Evolutionary conservation across 768 basidiomycete genomes (phyloP).

Genomic region (Leucosporidium yakuticum): DNA sequence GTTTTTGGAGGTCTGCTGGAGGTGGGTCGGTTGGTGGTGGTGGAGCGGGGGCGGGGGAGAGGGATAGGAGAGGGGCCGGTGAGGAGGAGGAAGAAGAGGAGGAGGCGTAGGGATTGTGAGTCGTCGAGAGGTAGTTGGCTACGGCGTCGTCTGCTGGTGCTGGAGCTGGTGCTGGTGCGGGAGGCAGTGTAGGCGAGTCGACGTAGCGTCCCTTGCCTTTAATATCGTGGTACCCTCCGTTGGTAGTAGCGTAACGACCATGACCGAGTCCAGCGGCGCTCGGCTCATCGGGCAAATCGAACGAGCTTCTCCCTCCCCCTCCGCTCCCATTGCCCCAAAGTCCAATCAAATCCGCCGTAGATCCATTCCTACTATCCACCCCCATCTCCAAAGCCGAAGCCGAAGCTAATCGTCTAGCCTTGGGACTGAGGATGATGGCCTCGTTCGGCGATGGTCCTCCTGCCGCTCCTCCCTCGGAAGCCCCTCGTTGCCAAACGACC

Average conservation of each 20-base stretch:
- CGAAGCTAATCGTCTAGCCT: background rate
- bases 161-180: too few species aligned
- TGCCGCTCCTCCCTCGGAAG: background rate
- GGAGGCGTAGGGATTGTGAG: constrained; percentile 11
- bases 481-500: constrained; percentile 16
- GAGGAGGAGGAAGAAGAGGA: background rate
- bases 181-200: too few species aligned
- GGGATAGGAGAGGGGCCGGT: background rate
- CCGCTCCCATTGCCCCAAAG: background rate
- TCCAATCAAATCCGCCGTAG: background rate
- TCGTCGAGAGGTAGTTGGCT: constrained; percentile 6
- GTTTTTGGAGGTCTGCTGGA: background rate
- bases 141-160: constrained; percentile 2
- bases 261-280: too few species aligned
- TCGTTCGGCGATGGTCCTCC: too few species aligned
- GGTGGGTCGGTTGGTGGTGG: background rate
- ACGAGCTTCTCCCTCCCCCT: background rate
- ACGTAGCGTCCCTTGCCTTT: background rate
- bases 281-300: constrained; percentile 11
- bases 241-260: background rate
- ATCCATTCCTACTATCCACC: background rate
- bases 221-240: background rate
- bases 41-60: background rate
- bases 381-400: background rate
- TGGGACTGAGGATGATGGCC: constrained; percentile 8